Evolutionary conservation across 306 rosid species (phyloP).

Genomic region (Urtica urens): DNA sequence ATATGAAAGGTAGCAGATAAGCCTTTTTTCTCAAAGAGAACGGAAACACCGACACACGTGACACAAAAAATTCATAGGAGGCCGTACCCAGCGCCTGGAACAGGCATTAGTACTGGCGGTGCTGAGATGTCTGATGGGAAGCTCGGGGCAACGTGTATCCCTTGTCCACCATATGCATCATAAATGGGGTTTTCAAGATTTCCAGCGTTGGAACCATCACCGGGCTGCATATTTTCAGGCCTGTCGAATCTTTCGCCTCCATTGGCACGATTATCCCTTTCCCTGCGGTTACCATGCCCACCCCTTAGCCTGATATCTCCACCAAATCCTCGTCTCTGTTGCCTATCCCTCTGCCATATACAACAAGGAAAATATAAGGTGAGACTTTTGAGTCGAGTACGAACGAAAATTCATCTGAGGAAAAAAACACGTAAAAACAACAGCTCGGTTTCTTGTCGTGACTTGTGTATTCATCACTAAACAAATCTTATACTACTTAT

Average conservation of each 20-base stretch:
- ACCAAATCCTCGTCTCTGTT: conserved; percentile 60
- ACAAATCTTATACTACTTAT: too few relatives aligned
- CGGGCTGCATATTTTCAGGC: conserved; percentile 56
- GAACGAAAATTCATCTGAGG: background rate
- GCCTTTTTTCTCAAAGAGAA: background rate
- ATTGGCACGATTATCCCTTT: conserved; percentile 56
- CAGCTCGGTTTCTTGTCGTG: background rate
- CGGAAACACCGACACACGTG: background rate
- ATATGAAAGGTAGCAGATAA: background rate
- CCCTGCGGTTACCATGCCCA: conserved; percentile 77
- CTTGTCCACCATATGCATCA: conserved; percentile 63
- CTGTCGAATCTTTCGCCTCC: conserved; percentile 58
- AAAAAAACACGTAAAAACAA: background rate
- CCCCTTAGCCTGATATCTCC: conserved; percentile 70
- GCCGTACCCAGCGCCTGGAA: conserved; percentile 99
- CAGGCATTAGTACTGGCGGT: conserved; percentile 96
- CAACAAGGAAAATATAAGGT: background rate
- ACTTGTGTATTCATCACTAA: background rate
- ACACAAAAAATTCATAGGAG: conserved; percentile 16
- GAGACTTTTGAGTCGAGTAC: background rate
- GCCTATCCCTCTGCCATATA: conserved; percentile 52
- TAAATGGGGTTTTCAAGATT: conserved; percentile 77
- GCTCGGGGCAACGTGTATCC: conserved; percentile 47
- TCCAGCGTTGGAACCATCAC: conserved; percentile 53
- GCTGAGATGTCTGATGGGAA: conserved; percentile 74